Evolutionary conservation across 345 rosid species (phyloP).

Genomic region (Citrus cavaleriei): DNA sequence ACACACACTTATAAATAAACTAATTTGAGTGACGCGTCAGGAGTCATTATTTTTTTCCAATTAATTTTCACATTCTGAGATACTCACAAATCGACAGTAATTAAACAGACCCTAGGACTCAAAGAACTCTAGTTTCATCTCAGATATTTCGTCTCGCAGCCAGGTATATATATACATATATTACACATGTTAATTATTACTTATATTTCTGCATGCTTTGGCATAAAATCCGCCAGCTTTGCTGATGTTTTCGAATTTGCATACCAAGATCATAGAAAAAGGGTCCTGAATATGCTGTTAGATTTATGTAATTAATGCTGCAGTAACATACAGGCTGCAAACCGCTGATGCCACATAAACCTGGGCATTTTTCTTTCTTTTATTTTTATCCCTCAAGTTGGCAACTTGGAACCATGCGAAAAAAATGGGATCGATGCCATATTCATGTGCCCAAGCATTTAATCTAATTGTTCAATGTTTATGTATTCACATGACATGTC

Average conservation of each 20-base stretch:
- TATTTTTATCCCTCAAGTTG: conserved; percentile 2
- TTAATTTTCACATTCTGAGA: too few species aligned
- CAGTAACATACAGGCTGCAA: neutral
- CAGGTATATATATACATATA: too few species aligned
- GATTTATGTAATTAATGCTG: neutral
- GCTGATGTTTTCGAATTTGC: neutral
- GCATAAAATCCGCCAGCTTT: neutral
- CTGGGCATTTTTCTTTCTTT: neutral
- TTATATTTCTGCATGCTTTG: neutral
- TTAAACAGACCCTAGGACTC: too few species aligned
- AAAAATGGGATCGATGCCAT: conserved; percentile 11
- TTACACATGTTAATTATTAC: neutral
- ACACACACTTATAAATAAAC: too few species aligned
- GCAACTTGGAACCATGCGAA: conserved; percentile 4
- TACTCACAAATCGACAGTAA: too few species aligned
- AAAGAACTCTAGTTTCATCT: too few species aligned
- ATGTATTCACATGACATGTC: conserved; percentile 1
- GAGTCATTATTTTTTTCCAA: too few species aligned
- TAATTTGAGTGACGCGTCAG: too few species aligned
- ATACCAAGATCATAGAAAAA: neutral
- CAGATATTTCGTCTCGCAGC: too few species aligned
- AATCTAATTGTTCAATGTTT: neutral
- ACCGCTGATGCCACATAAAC: neutral
- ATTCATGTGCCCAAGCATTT: conserved; percentile 1
- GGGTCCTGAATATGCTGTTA: neutral